Evolutionary conservation across 2,329 filamentous ascomycete species (phyloP).

Genomic region (Botrytis porri): DNA sequence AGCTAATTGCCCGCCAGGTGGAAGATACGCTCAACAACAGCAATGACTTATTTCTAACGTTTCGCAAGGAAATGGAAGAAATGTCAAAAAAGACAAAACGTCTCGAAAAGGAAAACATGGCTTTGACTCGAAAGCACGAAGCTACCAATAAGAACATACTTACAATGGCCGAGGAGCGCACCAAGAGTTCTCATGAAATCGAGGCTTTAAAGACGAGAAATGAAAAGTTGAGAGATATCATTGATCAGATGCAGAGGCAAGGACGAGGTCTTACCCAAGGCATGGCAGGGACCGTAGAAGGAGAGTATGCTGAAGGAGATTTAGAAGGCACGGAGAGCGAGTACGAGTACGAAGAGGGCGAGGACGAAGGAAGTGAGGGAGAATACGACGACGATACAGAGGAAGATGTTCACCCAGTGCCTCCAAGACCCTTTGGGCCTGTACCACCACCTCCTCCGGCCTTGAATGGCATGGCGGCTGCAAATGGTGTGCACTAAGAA

Average conservation of each 20-base stretch:
- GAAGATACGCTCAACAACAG: slow-evolving; percentile 98
- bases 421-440: slow-evolving; percentile 36
- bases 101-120: slow-evolving; percentile 93
- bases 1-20: slow-evolving; percentile 64
- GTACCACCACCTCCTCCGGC: slow-evolving; percentile 35
- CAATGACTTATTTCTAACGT: slow-evolving; percentile 94
- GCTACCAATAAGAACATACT: slow-evolving; percentile 92
- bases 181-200: slow-evolving; percentile 69
- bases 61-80: slow-evolving; percentile 98
- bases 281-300: slow-evolving; percentile 58
- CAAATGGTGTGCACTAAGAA: slow-evolving; percentile 17
- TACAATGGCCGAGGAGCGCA: slow-evolving; percentile 93
- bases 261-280: slow-evolving; percentile 73
- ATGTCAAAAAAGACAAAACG: slow-evolving; percentile 99
- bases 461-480: slow-evolving; percentile 28
- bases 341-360: slow-evolving; percentile 61
- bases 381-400: slow-evolving; percentile 48
- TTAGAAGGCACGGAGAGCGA: slow-evolving; percentile 59
- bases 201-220: slow-evolving; percentile 76
- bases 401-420: slow-evolving; percentile 37
- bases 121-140: slow-evolving; percentile 87
- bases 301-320: slow-evolving; percentile 54
- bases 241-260: slow-evolving; percentile 94
- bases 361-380: slow-evolving; percentile 45
- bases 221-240: slow-evolving; percentile 88